These are phyloP conservation scores for Termitomyces sp. DNA, from an alignment of 768 basidiomycete species.

Conservation along the genomic window DNA sequence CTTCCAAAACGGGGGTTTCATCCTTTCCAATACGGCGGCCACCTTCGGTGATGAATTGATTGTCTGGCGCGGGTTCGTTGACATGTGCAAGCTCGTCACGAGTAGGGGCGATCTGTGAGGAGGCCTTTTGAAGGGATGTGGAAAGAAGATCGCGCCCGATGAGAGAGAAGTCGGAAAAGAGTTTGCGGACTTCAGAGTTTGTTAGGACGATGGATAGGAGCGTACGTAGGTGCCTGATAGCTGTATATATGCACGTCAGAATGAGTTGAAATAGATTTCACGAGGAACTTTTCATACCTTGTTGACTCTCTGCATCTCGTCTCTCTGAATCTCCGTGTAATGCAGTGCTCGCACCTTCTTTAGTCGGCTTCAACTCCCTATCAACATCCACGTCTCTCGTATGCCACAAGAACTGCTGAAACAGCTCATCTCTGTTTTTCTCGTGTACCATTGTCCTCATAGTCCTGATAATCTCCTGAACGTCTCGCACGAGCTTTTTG, in stretches of 20 bases:
- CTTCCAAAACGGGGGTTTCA: slow-evolving; percentile 33
- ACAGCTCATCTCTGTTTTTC: slow-evolving; percentile 88
- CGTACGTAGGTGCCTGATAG: slow-evolving; percentile 83
- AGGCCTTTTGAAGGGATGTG: slow-evolving; percentile 66
- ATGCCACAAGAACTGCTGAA: slow-evolving; percentile 89
- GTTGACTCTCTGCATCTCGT: slow-evolving; percentile 51
- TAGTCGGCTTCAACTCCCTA: background rate
- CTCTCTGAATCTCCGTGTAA: slow-evolving; percentile 39
- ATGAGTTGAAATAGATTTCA: background rate
- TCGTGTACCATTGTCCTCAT: slow-evolving; percentile 65
- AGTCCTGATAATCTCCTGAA: slow-evolving; percentile 78
- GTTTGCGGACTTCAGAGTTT: slow-evolving; percentile 91
- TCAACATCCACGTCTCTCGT: slow-evolving; percentile 50
- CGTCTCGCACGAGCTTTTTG: slow-evolving; percentile 69
- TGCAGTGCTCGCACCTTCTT: background rate
- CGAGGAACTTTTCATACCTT: slow-evolving; percentile 39
- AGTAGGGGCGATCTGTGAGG: slow-evolving; percentile 62
- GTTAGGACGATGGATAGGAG: slow-evolving; percentile 84
- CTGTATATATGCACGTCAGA: slow-evolving; percentile 29
- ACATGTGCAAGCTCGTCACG: slow-evolving; percentile 59
- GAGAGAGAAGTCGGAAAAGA: slow-evolving; percentile 72
- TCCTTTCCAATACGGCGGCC: slow-evolving; percentile 25
- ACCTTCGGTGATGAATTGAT: slow-evolving; percentile 58
- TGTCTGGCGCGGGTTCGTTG: slow-evolving; percentile 65
- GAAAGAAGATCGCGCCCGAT: slow-evolving; percentile 85